Base-by-base conservation (phyloP, 2,329 filamentous ascomycete species). In the Colletotrichum shisoi region DNA sequence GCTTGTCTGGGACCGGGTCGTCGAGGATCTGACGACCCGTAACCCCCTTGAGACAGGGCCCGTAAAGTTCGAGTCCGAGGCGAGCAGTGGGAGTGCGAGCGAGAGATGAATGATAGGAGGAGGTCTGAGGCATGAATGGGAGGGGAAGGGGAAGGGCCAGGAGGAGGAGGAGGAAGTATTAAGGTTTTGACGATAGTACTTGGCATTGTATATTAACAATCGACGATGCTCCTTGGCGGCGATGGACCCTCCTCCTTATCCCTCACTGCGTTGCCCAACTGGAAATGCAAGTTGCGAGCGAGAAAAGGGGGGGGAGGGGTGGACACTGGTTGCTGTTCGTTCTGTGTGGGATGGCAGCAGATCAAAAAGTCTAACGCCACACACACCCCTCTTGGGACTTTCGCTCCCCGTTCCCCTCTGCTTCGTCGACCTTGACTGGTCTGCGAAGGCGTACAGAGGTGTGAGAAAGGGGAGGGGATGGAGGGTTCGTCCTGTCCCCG, bases 151-250 rank as follows among this genome's bases (percentile, higher is more conserved):
- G 52, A 13, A 15, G 31, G 9, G 24, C n/a, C 7, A 15, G 31
- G 15, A 17, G 13, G 8, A 31, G 57, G 57, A 31, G 40, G 19
- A 49, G 49, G 45, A 45, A 59, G 49, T 40, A n/a, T 40, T 59
- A 59, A 59, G 57, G 57, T 27, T 59, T 59, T 49, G 31, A 3
- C 11, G 27, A 46, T 37, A 11, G 44, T 57, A 7, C 44, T 40
- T 57, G 8, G 27, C 27, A 27, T 46, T 39, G 42, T 19, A 46
- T 37, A 57, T 57, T 45, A 45, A 46, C 19, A 27, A 57, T 57
- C 42, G 42, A 46, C 54, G n/a, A 15, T 34, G 54, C n/a, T 45
- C 40, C n/a, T 37, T n/a, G 15, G n/a, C 42, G 42, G 54, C 27
- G 54, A 46, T 45, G 27, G 21, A 42, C 42, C 54, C 54, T 57